Evolutionary conservation across 31 red algal species (phyloP).

Genomic region (Pterothamnion heteromorphum): DNA sequence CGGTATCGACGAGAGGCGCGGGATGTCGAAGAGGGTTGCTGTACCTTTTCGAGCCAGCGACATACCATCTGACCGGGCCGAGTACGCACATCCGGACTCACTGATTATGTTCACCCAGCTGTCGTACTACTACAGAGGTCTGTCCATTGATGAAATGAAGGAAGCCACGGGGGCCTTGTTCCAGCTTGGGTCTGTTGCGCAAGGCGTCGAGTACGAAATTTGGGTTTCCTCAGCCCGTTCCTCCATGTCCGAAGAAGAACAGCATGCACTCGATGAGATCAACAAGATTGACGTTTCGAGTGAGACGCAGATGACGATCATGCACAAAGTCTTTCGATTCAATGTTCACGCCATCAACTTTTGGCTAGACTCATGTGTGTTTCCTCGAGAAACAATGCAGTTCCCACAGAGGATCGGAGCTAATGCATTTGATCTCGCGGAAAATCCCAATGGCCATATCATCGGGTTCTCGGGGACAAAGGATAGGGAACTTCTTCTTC

Average conservation of each 20-base stretch:
- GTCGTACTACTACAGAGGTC: neutral
- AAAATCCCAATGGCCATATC: neutral
- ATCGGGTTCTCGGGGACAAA: constrained; percentile 34
- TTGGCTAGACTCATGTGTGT: neutral
- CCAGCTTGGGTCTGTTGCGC: neutral
- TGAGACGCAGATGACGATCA: neutral
- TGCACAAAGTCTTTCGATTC: neutral
- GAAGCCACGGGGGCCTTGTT: neutral
- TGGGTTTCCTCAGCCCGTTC: neutral
- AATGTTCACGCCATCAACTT: neutral
- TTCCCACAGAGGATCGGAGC: neutral
- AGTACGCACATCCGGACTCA: neutral
- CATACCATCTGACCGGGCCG: neutral
- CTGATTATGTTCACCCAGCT: neutral
- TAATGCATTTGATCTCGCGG: neutral
- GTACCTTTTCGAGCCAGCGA: constrained; percentile 3
- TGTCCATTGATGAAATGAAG: neutral
- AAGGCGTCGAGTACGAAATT: neutral
- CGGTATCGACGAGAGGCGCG: neutral
- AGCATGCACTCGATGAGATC: no score
- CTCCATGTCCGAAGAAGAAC: no score
- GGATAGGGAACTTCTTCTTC: neutral
- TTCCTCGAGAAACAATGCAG: constrained; percentile 4
- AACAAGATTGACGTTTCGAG: neutral
- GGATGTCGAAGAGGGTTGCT: neutral